Percentiles rank a stretch among this genome's conserved stretches.
phyloP scores from a whole-genome alignment of 2,329 filamentous ascomycete species.

The Sclerotinia subarctica region DNA sequence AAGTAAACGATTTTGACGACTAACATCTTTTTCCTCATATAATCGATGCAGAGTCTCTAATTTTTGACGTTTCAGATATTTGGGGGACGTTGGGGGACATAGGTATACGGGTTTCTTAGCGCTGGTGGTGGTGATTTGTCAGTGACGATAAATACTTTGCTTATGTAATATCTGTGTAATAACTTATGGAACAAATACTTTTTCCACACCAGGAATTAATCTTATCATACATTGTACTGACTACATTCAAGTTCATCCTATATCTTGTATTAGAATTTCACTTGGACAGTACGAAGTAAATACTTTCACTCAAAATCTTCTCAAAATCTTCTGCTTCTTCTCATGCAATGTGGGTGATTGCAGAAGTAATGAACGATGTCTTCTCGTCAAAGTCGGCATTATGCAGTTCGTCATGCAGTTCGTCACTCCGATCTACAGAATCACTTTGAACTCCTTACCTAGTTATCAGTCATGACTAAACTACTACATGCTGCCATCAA shows the following conservation, averaged over 20 bases:
- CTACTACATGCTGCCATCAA: too few relatives aligned
- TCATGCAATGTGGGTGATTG: neutral
- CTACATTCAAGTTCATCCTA: neutral
- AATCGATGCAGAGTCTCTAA: neutral
- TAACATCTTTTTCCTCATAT: neutral
- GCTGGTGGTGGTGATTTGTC: neutral
- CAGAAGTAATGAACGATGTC: neutral
- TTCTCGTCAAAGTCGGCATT: neutral
- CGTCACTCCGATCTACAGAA: neutral
- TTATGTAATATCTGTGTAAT: conserved; percentile 2
- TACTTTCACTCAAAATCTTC: neutral
- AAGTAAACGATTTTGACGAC: neutral
- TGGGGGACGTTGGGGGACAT: neutral
- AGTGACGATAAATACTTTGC: neutral
- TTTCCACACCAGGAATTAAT: neutral
- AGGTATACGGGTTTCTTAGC: neutral
- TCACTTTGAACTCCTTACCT: too few relatives aligned
- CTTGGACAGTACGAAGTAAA: neutral
- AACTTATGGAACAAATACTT: too few relatives aligned
- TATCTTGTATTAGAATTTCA: neutral
- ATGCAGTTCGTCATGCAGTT: neutral
- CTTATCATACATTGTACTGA: neutral
- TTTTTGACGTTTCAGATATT: neutral
- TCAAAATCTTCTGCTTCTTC: neutral
- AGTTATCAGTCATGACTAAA: neutral